Evolutionary conservation across 75 land plant species (phyloP).

Genomic region (Pseudotsuga menziesii): DNA sequence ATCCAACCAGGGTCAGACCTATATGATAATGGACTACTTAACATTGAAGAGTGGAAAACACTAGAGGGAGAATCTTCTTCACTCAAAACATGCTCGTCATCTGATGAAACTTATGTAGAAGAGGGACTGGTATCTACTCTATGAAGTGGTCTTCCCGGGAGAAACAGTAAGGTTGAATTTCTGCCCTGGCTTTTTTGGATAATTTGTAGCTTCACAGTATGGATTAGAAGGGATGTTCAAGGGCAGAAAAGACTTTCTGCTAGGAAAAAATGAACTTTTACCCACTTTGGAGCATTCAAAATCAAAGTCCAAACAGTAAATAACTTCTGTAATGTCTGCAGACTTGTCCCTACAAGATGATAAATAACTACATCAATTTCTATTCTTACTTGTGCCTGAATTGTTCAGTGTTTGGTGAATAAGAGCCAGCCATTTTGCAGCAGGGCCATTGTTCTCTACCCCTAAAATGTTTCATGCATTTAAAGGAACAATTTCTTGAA

Average conservation of each 20-base stretch:
- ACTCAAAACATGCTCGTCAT: not conserved
- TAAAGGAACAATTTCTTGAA: slow-evolving; percentile 65
- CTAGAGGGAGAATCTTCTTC: not conserved
- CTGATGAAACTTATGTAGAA: not conserved
- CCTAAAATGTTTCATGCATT: slow-evolving; percentile 57
- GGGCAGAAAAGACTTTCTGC: not conserved
- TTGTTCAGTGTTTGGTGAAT: slow-evolving; percentile 41
- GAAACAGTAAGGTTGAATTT: not conserved
- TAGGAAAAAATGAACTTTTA: no score
- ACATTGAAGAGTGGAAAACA: slow-evolving; percentile 1
- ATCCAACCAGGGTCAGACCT: not conserved
- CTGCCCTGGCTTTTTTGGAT: not conserved
- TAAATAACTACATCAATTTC: not conserved
- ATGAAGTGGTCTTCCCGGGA: not conserved
- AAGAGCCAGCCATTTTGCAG: slow-evolving; percentile 32
- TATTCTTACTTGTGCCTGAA: not conserved
- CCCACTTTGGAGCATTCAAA: not conserved
- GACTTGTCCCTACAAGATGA: not conserved
- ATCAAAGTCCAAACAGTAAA: not conserved
- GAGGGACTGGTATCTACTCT: not conserved
- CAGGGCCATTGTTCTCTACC: slow-evolving; percentile 41
- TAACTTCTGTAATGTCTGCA: not conserved
- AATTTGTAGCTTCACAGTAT: not conserved
- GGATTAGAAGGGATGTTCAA: not conserved
- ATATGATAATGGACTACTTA: not conserved